Conservation (phyloP, 257 asterid genomes). For the Apocynum venetum region DNA sequence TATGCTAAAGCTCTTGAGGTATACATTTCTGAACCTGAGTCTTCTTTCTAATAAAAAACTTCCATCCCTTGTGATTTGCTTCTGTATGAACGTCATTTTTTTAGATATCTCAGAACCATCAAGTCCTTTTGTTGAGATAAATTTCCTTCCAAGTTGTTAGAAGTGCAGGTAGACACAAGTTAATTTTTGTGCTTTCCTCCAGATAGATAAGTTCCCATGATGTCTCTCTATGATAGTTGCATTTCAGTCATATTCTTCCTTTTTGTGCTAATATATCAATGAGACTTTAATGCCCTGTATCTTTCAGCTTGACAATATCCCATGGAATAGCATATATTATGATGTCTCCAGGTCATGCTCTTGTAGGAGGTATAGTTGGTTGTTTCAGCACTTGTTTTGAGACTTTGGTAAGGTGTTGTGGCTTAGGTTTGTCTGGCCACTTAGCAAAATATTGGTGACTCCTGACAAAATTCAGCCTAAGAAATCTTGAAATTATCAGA, state of each 20-base stretch:
- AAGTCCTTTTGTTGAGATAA: background rate
- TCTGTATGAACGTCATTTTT: no score
- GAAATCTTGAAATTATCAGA: no score
- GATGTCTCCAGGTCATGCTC: no score
- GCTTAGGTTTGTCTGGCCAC: no score
- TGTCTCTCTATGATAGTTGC: background rate
- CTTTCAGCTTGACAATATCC: no score
- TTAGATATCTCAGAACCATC: background rate
- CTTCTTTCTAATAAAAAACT: background rate
- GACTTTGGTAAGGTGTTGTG: no score
- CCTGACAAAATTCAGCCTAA: no score
- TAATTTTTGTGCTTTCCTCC: background rate
- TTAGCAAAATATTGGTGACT: no score
- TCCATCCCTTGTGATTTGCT: background rate
- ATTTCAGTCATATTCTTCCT: background rate
- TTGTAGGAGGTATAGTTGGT: no score
- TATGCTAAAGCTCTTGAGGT: constrained; percentile 95
- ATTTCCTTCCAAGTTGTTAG: background rate
- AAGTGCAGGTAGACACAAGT: background rate
- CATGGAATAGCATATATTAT: no score
- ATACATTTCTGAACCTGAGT: constrained; percentile 10
- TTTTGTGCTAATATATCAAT: background rate
- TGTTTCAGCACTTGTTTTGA: no score
- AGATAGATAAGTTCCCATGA: background rate
- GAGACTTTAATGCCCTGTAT: no score